Evolutionary conservation across 345 rosid species (phyloP).

Genomic region (Euphorbia pulcherrima): DNA sequence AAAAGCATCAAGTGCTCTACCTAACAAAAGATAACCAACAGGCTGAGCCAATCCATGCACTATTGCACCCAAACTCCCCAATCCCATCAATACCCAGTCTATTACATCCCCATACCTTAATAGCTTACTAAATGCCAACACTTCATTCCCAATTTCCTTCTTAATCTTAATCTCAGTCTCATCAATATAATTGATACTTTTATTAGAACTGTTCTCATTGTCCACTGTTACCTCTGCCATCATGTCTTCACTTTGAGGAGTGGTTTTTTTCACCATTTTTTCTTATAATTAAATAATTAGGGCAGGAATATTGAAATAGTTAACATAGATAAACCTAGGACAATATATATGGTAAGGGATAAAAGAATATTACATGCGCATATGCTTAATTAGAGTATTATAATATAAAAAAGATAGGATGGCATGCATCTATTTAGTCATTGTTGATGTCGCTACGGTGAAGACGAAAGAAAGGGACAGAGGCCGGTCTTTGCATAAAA

Average conservation of each 20-base stretch:
- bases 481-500: neutral
- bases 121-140: slow-evolving; percentile 41
- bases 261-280: slow-evolving; percentile 3
- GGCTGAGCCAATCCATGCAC: slow-evolving; percentile 67
- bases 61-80: slow-evolving; percentile 48
- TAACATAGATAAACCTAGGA: neutral
- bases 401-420: neutral
- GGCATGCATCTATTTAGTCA: neutral
- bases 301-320: neutral
- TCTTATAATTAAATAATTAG: neutral
- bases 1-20: slow-evolving; percentile 53
- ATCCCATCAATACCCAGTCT: slow-evolving; percentile 53
- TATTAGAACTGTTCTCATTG: neutral
- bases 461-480: neutral
- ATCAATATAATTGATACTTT: neutral
- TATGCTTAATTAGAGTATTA: neutral
- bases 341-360: neutral
- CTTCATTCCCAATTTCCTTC: neutral
- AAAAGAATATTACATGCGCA: neutral
- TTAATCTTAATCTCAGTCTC: slow-evolving; percentile 9
- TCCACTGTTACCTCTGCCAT: neutral
- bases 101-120: slow-evolving; percentile 47
- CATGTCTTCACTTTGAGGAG: neutral
- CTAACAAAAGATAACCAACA: slow-evolving; percentile 51
- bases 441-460: neutral